phyloP scores from a whole-genome alignment of 768 basidiomycete genomes.

The Trametes villosa region DNA sequence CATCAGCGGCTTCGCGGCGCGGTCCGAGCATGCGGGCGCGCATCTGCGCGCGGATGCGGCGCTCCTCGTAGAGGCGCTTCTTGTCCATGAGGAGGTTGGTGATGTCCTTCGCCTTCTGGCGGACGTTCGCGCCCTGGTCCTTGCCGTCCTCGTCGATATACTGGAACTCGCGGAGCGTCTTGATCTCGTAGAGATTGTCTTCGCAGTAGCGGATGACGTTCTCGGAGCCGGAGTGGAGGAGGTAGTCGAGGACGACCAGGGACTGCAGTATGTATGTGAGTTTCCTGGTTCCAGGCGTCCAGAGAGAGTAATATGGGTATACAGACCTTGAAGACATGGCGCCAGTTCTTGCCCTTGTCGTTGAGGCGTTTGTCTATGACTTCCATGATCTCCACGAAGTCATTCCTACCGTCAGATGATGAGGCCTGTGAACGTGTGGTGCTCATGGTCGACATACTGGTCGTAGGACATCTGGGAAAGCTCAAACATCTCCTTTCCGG shows the following conservation, averaged over 20 bases:
- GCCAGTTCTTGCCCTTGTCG: conserved; percentile 99
- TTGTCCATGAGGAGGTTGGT: conserved; percentile 89
- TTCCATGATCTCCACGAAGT: conserved; percentile 98
- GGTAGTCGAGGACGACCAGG: conserved; percentile 89
- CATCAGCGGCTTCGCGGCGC: conserved; percentile 40
- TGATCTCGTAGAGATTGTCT: conserved; percentile 95
- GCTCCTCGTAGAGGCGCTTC: conserved; percentile 73
- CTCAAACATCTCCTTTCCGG: conserved; percentile 97
- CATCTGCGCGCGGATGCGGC: conserved; percentile 81
- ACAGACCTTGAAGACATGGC: conserved; percentile 93
- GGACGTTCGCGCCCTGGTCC: conserved; percentile 93
- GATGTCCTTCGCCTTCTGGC: conserved; percentile 96
- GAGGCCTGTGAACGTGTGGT: background rate
- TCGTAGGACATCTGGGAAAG: conserved; percentile 94
- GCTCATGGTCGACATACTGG: conserved; percentile 55
- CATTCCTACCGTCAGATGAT: conserved; percentile 52
- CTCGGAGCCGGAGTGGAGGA: conserved; percentile 91
- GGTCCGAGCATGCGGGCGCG: conserved; percentile 82
- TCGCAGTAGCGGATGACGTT: conserved; percentile 96
- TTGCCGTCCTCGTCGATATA: conserved; percentile 90
- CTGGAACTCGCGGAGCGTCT: conserved; percentile 97
- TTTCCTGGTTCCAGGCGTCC: background rate
- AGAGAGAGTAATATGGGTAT: too few relatives aligned
- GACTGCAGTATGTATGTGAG: conserved; percentile 50
- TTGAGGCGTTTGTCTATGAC: conserved; percentile 97